Evolutionary conservation across 2,329 filamentous ascomycete species (phyloP).

Genomic region (Neurospora sp.): DNA sequence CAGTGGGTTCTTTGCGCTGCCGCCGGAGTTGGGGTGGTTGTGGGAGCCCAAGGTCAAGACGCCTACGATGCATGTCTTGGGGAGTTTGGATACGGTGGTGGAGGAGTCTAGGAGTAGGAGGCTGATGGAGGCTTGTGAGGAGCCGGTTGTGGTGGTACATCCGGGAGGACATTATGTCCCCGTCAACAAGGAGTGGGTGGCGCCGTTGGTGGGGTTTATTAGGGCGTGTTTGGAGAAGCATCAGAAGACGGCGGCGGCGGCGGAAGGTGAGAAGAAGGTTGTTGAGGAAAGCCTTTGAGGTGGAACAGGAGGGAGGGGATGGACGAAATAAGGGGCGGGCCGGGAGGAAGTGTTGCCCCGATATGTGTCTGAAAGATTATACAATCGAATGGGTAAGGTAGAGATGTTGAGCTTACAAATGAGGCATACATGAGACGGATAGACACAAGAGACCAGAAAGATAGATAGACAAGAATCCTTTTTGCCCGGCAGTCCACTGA

Average conservation of each 20-base stretch:
- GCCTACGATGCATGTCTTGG: slow-evolving; percentile 71
- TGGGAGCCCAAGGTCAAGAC: slow-evolving; percentile 69
- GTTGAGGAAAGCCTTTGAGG: neutral
- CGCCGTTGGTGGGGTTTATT: slow-evolving; percentile 46
- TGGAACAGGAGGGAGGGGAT: neutral
- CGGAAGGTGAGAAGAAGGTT: neutral
- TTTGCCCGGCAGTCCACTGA: neutral
- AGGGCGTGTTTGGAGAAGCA: slow-evolving; percentile 15
- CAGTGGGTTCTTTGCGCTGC: slow-evolving; percentile 62
- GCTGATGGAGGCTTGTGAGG: slow-evolving; percentile 55
- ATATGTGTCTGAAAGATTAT: no score
- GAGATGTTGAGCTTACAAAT: no score
- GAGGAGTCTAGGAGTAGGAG: slow-evolving; percentile 62
- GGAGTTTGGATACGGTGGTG: slow-evolving; percentile 78
- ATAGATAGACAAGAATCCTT: no score
- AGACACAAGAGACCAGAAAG: no score
- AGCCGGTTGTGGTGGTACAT: slow-evolving; percentile 51
- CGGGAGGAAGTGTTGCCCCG: no score
- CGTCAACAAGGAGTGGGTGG: slow-evolving; percentile 68
- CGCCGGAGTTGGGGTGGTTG: slow-evolving; percentile 52
- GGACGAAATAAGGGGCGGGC: no score
- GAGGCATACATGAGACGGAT: no score
- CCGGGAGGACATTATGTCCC: slow-evolving; percentile 89
- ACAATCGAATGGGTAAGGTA: no score
- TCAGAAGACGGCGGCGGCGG: neutral